These are phyloP conservation scores for Fraxinus americana DNA, from an alignment of 257 asterid genomes.

Conservation along the genomic window DNA sequence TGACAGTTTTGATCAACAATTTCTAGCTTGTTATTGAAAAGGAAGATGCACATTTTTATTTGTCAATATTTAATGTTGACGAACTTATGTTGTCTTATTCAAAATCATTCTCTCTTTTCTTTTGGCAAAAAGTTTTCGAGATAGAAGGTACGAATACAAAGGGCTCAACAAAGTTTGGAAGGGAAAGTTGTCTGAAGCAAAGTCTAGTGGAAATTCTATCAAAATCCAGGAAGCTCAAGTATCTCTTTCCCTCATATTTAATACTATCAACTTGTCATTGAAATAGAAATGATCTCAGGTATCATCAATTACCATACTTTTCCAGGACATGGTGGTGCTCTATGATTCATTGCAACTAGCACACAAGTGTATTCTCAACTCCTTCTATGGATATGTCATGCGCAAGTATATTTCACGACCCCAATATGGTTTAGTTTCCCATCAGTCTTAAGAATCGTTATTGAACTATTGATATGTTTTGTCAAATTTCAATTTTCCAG, in stretches of 20 bases:
- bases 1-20: slow-evolving; percentile 15
- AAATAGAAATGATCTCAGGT: slow-evolving; percentile 21
- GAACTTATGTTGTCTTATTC: slow-evolving; percentile 19
- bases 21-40: neutral
- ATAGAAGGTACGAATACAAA: slow-evolving; percentile 96
- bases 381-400: slow-evolving; percentile 99
- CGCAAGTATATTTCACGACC: slow-evolving; percentile 68
- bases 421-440: slow-evolving; percentile 26
- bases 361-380: slow-evolving; percentile 97
- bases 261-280: slow-evolving; percentile 15
- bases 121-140: slow-evolving; percentile 75
- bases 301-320: slow-evolving; percentile 27
- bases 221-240: slow-evolving; percentile 99
- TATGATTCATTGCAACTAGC: slow-evolving; percentile 97
- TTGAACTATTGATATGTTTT: slow-evolving; percentile 20
- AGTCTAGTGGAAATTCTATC: slow-evolving; percentile 85
- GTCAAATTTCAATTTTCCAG: slow-evolving; percentile 40
- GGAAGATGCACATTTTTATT: slow-evolving; percentile 18
- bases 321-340: slow-evolving; percentile 92
- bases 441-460: slow-evolving; percentile 17
- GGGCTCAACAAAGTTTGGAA: slow-evolving; percentile 98
- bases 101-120: slow-evolving; percentile 17
- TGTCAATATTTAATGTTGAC: slow-evolving; percentile 7
- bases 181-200: slow-evolving; percentile 92
- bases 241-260: slow-evolving; percentile 29